Evolutionary conservation across 2,329 filamentous ascomycete genomes (phyloP), one percentile per base, ranked within the genome.

Genomic region (Pezicula rhizophila): DNA sequence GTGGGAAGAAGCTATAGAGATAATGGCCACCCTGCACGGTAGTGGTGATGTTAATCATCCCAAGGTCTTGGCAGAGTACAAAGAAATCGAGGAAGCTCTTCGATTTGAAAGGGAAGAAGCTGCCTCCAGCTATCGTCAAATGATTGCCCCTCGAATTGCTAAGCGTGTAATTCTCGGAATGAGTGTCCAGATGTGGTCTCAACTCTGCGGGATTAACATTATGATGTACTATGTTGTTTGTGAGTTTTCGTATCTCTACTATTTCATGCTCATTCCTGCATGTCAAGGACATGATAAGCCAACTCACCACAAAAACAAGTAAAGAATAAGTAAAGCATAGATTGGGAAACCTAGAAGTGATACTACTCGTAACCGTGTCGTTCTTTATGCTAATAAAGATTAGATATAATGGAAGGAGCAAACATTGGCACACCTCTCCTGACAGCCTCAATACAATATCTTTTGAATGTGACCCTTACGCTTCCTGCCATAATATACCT

Each of bases 401-500:
- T 18, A 59, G 77, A 87, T 49, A 87, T 87, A 62, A 73, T 89
- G 85, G 82, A 84, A 28, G 84, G 83, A 6, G 60, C 60, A n/a
- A 69, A 66, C 1, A 77, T 76, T 7, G 73, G 80, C 53, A 75
- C 74, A 43, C 76, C 79, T 26, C 74, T 89, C 8, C 66, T 87
- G 35, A 77, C 84, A 2, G 84, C 82, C 23, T 80, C 79, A 12
- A 85, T 88, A 51, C 81, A 87, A 61, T 88, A 87, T 63, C 76
- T 90, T 56, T 86, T 92, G 69, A 91, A 91, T 64, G 87, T 92
- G 1, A 49, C 82, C 43, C 86, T 89, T 77, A 91, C 88, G 0
- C 66, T 91, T 2, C 85, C 86, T 0, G 87, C 87, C 1, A 76
- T 92, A 23, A 66, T 91, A 50, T 91, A 75, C 70, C 78, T 91